Base-by-base conservation (phyloP, 192 early-diverging fungal genomes). In the Backusella morwellensis region DNA sequence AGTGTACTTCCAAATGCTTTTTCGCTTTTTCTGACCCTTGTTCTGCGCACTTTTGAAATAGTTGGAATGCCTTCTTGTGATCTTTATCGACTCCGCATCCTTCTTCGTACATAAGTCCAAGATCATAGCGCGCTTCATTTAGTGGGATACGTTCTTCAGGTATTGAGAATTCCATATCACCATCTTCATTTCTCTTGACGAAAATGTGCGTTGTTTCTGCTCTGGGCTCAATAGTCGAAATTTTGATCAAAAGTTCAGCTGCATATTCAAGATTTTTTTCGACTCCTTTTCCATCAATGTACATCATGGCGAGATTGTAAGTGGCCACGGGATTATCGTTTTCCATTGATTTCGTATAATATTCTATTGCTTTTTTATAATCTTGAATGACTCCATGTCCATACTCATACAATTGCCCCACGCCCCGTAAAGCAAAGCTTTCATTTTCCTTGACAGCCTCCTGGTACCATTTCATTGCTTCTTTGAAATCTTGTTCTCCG, bases 401-500 rank as follows among this genome's bases (percentile, higher is more conserved):
- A 21, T 21, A 56, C 9, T 56, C 54, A 21, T 56, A 56, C 2
- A 56, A 93, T 73, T 91, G 91, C 32, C 91, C 93, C 23, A 95
- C 80, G 9, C 89, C 93, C 70, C 91, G 94, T 72, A 85, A 76
- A 29, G 82, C 83, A 78, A 82, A 81, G 56, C 81, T 82, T 35
- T 86, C 83, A 3, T 81, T 86, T 59, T 85, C 80, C 40, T 83
- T 77, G 7, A 82, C 83, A 4, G 84, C 82, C 23, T 85, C 81
- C 44, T 77, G 77, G 56, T 85, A 86, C 82, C 92, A 91, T n/a
- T 87, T 78, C 21, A 88, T 90, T 41, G 88, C 83, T 17, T 89
- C 81, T 73, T 88, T 75, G 66, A 85, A 77, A 67, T 88, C 81
- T 40, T 88, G 83, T 38, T 54, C 50, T n/a, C 50, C 50, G 4